These are phyloP conservation scores for Pulveroboletus sp. DNA, from an alignment of 768 basidiomycete genomes.

Conservation along the genomic window DNA sequence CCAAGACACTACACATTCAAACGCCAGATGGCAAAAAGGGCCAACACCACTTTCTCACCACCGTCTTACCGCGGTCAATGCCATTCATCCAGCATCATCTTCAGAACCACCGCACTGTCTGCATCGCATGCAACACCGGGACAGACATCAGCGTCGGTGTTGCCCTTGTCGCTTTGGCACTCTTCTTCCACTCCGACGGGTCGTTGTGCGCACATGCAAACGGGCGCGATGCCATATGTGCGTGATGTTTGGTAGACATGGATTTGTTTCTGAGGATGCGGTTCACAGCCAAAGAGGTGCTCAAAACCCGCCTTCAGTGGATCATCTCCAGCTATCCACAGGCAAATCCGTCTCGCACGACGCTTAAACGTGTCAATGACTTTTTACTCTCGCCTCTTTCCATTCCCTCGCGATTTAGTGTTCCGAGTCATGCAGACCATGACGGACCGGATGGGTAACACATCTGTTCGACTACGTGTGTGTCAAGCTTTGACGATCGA, in stretches of 20 bases:
- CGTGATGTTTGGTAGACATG: constrained; percentile 5
- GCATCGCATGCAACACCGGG: constrained; percentile 55
- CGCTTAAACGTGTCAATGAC: constrained; percentile 77
- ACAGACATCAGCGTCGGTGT: constrained; percentile 66
- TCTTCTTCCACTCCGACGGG: constrained; percentile 59
- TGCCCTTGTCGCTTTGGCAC: constrained; percentile 53
- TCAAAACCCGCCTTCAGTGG: constrained; percentile 81
- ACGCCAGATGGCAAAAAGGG: constrained; percentile 51
- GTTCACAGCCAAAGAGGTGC: constrained; percentile 50
- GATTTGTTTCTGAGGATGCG: neutral
- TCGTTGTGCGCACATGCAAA: constrained; percentile 13
- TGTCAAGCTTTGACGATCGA: too few relatives aligned
- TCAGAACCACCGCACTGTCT: constrained; percentile 33
- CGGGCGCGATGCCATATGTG: constrained; percentile 15
- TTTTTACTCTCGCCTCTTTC: constrained; percentile 51
- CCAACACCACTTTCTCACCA: constrained; percentile 45
- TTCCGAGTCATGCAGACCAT: neutral
- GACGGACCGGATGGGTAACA: neutral
- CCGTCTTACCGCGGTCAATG: constrained; percentile 47
- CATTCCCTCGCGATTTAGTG: neutral
- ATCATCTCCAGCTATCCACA: constrained; percentile 71
- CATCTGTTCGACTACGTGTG: neutral
- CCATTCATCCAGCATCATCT: constrained; percentile 46
- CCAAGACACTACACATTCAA: constrained; percentile 22
- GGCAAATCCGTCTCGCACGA: constrained; percentile 82